phyloP scores from a whole-genome alignment of 257 asterid genomes.

The Plantago ovata region DNA sequence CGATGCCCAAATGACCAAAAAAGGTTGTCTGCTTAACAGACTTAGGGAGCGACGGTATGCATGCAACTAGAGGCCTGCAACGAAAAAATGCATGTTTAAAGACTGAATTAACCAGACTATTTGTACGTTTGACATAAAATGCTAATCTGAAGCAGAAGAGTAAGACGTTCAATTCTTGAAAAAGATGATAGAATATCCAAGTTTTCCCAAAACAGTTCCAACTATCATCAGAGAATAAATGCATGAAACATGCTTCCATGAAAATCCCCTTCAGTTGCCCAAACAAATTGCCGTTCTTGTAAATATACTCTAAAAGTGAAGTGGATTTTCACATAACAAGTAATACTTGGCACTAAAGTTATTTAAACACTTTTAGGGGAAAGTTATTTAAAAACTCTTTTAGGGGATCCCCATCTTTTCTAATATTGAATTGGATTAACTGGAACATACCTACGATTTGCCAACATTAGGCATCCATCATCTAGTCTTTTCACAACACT shows the following conservation, averaged over 20 bases:
- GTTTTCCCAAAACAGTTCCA: no score
- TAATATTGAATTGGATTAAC: constrained; percentile 4
- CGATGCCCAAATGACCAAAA: constrained; percentile 64
- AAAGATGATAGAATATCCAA: no score
- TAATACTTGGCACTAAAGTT: constrained; percentile 10
- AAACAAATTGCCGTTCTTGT: not conserved
- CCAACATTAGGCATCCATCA: constrained; percentile 62
- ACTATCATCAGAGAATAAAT: no score
- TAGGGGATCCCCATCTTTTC: not conserved
- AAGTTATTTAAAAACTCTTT: not conserved
- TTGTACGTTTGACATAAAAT: not conserved
- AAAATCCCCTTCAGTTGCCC: no score
- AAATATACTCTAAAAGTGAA: not conserved
- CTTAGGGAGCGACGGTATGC: constrained; percentile 39
- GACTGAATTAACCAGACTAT: not conserved
- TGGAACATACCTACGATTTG: constrained; percentile 54
- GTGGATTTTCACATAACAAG: not conserved
- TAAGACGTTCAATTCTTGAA: no score
- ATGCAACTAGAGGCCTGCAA: constrained; percentile 68
- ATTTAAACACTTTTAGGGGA: constrained; percentile 3
- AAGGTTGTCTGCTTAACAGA: constrained; percentile 31
- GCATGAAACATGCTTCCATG: no score
- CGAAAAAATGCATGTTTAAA: constrained; percentile 13
- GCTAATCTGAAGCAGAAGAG: not conserved
- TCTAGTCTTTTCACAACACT: constrained; percentile 40